Base-by-base conservation (phyloP, 768 basidiomycete species). In the Pleurotus tuoliensis region DNA sequence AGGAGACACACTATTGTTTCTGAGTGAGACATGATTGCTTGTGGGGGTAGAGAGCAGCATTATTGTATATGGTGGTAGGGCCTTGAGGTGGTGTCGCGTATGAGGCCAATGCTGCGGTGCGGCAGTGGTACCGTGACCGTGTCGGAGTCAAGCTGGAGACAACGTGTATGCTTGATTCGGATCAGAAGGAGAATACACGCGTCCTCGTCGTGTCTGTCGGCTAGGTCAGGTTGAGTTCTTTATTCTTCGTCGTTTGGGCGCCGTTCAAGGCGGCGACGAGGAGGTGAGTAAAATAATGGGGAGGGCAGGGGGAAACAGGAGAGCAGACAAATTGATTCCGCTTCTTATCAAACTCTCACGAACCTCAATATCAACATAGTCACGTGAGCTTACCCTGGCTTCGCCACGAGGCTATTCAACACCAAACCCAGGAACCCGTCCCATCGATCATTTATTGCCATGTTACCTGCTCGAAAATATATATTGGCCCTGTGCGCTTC, bases 11-110 rank as follows among this genome's bases (percentile, higher is more conserved):
- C 66, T 64, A 18, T 12, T 48, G 40, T 59, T 62, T 55, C 63
- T 65, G 47, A 67, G 67, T 50, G 73, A 64, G 51, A 73, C 47
- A 63, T 67, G 71, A 57, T 70, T 70, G 59, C 72, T 75, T 58
- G 73, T 72, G 24, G 76, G 76, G 41, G 76, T 76, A 52, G 77
- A 74, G 58, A 73, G 69, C 59, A 78, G 75, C 78, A 79, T 79
- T 56, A 65, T 66, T 58, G 63, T 62, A 64, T 63, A 51, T 62
- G 67, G 59, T 57, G 62, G 53, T 58, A 59, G 62, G 49, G 62
- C 63, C 59, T 39, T 34, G 49, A 40, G 40, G 55, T 56, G 54
- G 52, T 58, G 66, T 59, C 22, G 53, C 47, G 45, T 62, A 64
- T 66, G 39, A 45, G 49, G 60, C 30, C 30, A 34, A 34, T 34